phyloP scores from a whole-genome alignment of 345 rosid genomes.

The Melastoma malabathricum region DNA sequence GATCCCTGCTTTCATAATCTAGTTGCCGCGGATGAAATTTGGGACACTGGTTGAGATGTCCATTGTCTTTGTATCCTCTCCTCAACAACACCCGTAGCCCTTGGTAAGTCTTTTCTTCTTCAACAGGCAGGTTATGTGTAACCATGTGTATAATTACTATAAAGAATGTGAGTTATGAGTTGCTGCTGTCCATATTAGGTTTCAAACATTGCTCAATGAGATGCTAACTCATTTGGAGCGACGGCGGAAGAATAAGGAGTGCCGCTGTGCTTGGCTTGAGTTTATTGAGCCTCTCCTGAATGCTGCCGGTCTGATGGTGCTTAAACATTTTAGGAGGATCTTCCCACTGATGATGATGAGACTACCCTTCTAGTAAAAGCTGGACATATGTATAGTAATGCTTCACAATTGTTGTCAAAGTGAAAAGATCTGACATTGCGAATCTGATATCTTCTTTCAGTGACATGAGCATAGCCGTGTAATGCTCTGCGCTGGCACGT shows the following conservation, averaged over 20 bases:
- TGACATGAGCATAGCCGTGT: neutral
- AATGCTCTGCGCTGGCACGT: no score
- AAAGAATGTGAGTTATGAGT: no score
- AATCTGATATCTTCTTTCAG: slow-evolving; percentile 16
- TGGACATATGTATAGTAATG: neutral
- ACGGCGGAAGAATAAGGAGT: slow-evolving; percentile 63
- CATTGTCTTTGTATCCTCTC: slow-evolving; percentile 42
- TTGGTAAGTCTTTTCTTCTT: slow-evolving; percentile 32
- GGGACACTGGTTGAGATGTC: slow-evolving; percentile 76
- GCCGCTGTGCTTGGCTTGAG: slow-evolving; percentile 54
- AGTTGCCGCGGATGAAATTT: slow-evolving; percentile 61
- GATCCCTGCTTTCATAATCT: slow-evolving; percentile 89
- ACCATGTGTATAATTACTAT: neutral
- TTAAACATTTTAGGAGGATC: slow-evolving; percentile 64
- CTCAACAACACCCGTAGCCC: slow-evolving; percentile 59
- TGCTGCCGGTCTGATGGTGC: slow-evolving; percentile 47
- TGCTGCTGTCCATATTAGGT: slow-evolving; percentile 22
- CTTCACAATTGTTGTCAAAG: neutral
- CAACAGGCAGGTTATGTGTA: neutral
- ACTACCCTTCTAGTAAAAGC: slow-evolving; percentile 58
- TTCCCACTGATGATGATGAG: slow-evolving; percentile 73
- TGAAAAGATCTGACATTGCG: slow-evolving; percentile 22
- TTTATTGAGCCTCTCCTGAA: slow-evolving; percentile 53
- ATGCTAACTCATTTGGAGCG: slow-evolving; percentile 84
- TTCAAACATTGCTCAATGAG: slow-evolving; percentile 59